A percentile compares a stretch with the other conserved stretches of the same genome.
Evolutionary conservation across 768 basidiomycete genomes (phyloP).

Genomic region (Stropharia rugosoannulata): DNA sequence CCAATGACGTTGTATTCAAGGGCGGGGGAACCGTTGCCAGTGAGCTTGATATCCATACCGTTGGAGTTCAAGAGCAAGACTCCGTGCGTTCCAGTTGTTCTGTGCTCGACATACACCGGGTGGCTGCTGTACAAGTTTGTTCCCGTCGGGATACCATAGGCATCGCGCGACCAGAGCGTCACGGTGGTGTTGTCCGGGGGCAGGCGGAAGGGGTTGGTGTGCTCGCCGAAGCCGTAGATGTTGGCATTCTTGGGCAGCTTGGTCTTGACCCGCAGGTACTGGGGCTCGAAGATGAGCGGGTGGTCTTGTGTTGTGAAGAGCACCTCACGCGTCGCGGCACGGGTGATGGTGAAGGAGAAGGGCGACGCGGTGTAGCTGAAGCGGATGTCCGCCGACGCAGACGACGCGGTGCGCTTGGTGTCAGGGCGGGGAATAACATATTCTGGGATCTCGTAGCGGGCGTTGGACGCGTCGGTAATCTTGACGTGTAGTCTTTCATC

Average conservation of each 20-base stretch:
- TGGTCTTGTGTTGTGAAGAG: conserved; percentile 62
- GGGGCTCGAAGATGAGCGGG: conserved; percentile 72
- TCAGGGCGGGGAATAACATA: conserved; percentile 58
- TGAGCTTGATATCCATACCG: conserved; percentile 77
- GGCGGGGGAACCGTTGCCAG: conserved; percentile 36
- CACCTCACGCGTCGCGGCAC: conserved; percentile 46
- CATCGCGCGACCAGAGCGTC: conserved; percentile 67
- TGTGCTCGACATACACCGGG: conserved; percentile 72
- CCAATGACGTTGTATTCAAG: conserved; percentile 80
- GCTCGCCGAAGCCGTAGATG: conserved; percentile 79
- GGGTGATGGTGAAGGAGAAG: conserved; percentile 59
- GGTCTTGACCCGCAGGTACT: conserved; percentile 75
- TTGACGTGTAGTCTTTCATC: conserved; percentile 63
- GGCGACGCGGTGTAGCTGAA: conserved; percentile 62
- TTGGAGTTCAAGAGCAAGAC: conserved; percentile 70
- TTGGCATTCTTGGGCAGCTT: conserved; percentile 58
- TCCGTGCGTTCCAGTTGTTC: conserved; percentile 63
- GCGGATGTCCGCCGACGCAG: conserved; percentile 40
- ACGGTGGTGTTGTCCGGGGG: conserved; percentile 43
- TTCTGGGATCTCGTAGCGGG: conserved; percentile 65
- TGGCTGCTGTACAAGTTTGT: conserved; percentile 75
- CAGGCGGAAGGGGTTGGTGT: conserved; percentile 65
- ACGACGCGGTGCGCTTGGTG: conserved; percentile 22
- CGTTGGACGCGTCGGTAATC: conserved; percentile 47
- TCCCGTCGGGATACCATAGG: conserved; percentile 53